Base-by-base conservation (phyloP, 176 grass and related monocot genomes). In the Cocos nucifera region DNA sequence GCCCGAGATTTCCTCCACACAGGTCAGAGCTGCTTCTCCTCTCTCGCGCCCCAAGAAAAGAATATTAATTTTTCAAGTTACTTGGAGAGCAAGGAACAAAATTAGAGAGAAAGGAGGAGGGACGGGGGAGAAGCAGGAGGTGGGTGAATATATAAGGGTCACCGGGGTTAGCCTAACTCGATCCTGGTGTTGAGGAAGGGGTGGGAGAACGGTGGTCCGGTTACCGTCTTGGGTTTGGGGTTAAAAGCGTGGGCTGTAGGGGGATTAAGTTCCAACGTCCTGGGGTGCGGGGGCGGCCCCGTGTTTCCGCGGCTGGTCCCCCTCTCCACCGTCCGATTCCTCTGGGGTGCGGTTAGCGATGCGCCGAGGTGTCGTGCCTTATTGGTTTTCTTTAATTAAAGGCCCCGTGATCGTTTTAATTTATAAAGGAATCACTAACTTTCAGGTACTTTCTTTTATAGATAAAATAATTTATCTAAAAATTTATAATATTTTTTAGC, bases 231-330 rank as follows among this genome's bases (percentile, higher is more conserved):
- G 27, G 50, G 19, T 22, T 44, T 27, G 16, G 50, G 1, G 15
- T 27, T 61, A 21, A 62, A 18, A 12, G 1, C 27, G 9, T 18
- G 23, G n/a, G 28, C 28, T 1, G 28, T 30, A 4, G 19, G 21
- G 44, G 17, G 66, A 57, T 69, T 69, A 67, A 65, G 65, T 73
- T 92, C 88, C 88, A 57, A 79, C 70, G 79, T 61, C 82, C 73
- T 76, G 92, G 84, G 92, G 76, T 79, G 87, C 66, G 81, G 79
- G 65, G 65, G 75, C 94, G 94, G 82, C 85, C 89, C 83, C 94
- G 84, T 78, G 94, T 93, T 72, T 86, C 94, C 94, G 88, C 94
- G 76, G 69, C 69, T 73, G 82, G 88, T 89, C 84, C 73, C 51
- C 66, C 6, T 53, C 17, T 27, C 50, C 28, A 22, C 69, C 77